A percentile compares a stretch with the other conserved stretches of the same genome.
Evolutionary conservation across 1,284 basidiomycete genomes (phyloP).

Genomic region (Omphalotus olearius): DNA sequence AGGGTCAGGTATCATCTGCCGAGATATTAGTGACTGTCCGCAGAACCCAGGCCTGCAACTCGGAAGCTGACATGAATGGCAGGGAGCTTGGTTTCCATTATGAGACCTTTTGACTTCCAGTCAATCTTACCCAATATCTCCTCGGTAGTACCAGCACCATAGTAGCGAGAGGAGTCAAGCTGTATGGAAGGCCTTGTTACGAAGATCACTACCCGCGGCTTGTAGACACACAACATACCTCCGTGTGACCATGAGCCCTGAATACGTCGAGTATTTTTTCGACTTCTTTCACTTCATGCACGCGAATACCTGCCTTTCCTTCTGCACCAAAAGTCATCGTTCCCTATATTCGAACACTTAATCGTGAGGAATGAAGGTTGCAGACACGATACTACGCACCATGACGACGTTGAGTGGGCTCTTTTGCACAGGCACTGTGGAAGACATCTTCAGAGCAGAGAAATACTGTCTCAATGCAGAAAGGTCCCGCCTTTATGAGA

Average conservation of each 20-base stretch:
- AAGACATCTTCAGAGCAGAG: no score
- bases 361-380: not conserved
- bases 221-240: constrained; percentile 1
- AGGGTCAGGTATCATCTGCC: not conserved
- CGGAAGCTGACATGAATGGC: constrained; percentile 17
- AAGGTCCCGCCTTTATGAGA: no score
- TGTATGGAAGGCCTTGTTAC: constrained; percentile 18
- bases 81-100: constrained; percentile 43
- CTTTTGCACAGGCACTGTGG: constrained; percentile 22
- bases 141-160: constrained; percentile 46
- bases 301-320: constrained; percentile 41
- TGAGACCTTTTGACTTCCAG: constrained; percentile 30
- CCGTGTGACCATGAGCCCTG: constrained; percentile 52
- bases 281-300: constrained; percentile 47
- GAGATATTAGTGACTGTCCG: not conserved
- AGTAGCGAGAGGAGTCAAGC: constrained; percentile 54
- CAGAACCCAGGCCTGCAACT: not conserved
- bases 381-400: constrained; percentile 22
- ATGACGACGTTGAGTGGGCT: constrained; percentile 39
- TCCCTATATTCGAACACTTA: constrained; percentile 25
- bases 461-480: no score
- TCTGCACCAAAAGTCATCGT: constrained; percentile 35
- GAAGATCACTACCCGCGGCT: not conserved
- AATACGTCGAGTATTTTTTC: constrained; percentile 54
- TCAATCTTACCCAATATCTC: constrained; percentile 38